Conservation (phyloP, 306 rosid genomes). For the Casuarina glauca region DNA sequence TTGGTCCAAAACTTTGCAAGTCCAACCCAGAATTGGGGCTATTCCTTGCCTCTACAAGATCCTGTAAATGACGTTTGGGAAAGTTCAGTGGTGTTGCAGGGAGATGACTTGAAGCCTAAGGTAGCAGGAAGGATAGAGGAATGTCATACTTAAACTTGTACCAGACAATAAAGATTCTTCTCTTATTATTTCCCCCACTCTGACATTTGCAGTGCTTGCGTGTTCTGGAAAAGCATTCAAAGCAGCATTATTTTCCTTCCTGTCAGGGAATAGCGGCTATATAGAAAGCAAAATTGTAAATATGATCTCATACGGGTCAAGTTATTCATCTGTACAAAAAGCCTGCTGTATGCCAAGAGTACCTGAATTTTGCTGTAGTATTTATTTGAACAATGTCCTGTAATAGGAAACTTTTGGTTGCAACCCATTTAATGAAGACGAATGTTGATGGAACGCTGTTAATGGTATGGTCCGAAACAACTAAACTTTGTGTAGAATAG, state of each 20-base stretch:
- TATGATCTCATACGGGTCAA: conserved; percentile 8
- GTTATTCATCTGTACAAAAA: conserved; percentile 4
- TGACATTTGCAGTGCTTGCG: conserved; percentile 26
- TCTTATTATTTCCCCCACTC: conserved; percentile 6
- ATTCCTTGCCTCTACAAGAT: conserved; percentile 31
- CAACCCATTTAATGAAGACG: too few relatives aligned
- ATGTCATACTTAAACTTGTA: conserved; percentile 29
- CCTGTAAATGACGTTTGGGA: conserved; percentile 31
- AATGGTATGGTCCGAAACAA: too few relatives aligned
- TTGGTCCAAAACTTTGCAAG: conserved; percentile 22
- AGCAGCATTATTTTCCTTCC: conserved; percentile 18
- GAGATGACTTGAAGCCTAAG: conserved; percentile 39
- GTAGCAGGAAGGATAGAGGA: conserved; percentile 25
- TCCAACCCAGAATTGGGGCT: conserved; percentile 35
- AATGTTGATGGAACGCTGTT: too few relatives aligned
- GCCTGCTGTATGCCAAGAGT: conserved; percentile 8
- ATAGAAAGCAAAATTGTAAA: conserved; percentile 35
- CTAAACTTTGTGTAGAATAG: too few relatives aligned
- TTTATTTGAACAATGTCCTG: too few relatives aligned
- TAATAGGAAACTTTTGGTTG: too few relatives aligned
- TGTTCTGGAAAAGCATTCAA: conserved; percentile 29
- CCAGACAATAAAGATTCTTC: conserved; percentile 22
- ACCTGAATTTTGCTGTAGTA: background rate
- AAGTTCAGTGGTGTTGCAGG: conserved; percentile 25
- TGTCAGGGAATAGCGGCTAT: conserved; percentile 1